These are phyloP conservation scores for Pseudopyricularia javanii DNA, from an alignment of 2,329 filamentous ascomycete genomes.

Conservation along the genomic window DNA sequence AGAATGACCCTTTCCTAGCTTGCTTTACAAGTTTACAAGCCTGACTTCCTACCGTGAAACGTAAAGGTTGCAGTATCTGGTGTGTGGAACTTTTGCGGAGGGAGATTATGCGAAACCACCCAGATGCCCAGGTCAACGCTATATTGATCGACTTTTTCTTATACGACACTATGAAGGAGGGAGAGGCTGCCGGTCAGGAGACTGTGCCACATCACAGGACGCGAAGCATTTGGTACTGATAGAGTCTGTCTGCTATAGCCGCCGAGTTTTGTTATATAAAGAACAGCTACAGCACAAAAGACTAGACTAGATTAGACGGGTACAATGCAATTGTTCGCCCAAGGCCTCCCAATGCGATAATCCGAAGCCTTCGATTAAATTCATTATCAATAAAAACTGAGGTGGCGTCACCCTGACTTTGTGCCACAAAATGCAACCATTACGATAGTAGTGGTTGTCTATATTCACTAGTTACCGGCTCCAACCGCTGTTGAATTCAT, in stretches of 20 bases:
- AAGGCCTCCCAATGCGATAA: neutral
- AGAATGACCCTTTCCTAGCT: neutral
- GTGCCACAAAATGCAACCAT: too few relatives aligned
- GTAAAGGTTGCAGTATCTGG: conserved; percentile 79
- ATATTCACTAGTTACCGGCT: conserved; percentile 2
- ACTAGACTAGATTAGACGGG: neutral
- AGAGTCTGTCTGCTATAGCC: neutral
- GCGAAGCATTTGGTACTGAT: conserved; percentile 85
- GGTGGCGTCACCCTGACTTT: too few relatives aligned
- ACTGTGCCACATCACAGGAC: conserved; percentile 76
- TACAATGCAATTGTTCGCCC: neutral
- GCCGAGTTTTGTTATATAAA: too few relatives aligned
- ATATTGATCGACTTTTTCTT: conserved; percentile 95
- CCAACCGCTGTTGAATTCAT: conserved; percentile 35
- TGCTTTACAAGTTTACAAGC: neutral
- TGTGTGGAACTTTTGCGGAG: conserved; percentile 78
- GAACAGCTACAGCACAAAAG: too few relatives aligned
- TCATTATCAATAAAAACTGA: neutral
- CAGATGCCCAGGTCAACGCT: conserved; percentile 65
- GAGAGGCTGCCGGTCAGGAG: conserved; percentile 52
- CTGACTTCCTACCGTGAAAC: neutral
- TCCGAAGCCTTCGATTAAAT: neutral
- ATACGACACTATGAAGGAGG: conserved; percentile 85
- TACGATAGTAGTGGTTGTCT: too few relatives aligned
- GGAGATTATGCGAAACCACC: conserved; percentile 65